Conservation (phyloP, 164 flowering plant species). For the Vitis cinerea region DNA sequence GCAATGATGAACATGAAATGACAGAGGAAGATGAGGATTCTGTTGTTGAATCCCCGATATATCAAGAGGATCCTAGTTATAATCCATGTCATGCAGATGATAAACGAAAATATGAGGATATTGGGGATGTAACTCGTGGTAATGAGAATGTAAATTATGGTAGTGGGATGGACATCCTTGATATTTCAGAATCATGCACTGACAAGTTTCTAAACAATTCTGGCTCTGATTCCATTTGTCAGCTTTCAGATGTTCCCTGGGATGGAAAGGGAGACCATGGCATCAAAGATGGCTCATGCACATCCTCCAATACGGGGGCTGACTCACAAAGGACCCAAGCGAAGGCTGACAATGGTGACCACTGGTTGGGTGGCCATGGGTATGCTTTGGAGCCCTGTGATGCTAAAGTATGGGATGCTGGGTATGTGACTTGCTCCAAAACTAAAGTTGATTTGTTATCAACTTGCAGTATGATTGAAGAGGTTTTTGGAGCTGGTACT, state of each 20-base stretch:
- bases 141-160: background rate
- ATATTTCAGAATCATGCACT: slow-evolving; percentile 1
- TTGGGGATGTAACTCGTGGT: slow-evolving; percentile 2
- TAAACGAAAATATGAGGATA: slow-evolving; percentile 12
- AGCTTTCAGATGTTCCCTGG: slow-evolving; percentile 1
- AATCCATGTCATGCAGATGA: background rate
- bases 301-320: slow-evolving; percentile 32
- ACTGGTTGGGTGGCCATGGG: slow-evolving; percentile 26
- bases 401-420: slow-evolving; percentile 48
- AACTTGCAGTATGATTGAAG: slow-evolving; percentile 61
- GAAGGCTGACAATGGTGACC: slow-evolving; percentile 20
- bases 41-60: slow-evolving; percentile 31
- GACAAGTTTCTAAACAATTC: background rate
- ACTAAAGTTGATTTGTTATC: slow-evolving; percentile 50
- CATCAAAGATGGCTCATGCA: slow-evolving; percentile 42
- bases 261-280: slow-evolving; percentile 27
- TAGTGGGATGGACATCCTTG: background rate
- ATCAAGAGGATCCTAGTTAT: slow-evolving; percentile 12
- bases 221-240: background rate
- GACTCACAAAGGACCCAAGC: slow-evolving; percentile 15
- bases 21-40: slow-evolving; percentile 41
- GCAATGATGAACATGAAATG: slow-evolving; percentile 17
- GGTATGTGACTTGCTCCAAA: slow-evolving; percentile 28
- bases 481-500: slow-evolving; percentile 58
- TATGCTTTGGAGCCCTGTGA: slow-evolving; percentile 40